Base-by-base conservation (phyloP, 805 yeast species). In the Nakazawaea ishiwadae region DNA sequence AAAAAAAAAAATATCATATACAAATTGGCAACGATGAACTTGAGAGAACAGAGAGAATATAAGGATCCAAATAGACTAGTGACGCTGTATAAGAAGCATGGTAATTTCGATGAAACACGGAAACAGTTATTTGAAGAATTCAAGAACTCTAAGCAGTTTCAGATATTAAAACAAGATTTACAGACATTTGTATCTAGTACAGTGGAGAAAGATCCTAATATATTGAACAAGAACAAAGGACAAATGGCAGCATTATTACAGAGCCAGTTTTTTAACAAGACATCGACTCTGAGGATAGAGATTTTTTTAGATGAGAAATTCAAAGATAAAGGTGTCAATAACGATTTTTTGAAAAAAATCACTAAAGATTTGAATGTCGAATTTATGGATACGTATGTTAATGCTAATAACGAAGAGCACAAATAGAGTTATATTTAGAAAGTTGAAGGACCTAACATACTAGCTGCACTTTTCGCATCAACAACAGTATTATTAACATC, bases 381-480 rank as follows among this genome's bases (percentile, higher is more conserved):
- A 16, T 40, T 40, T 19, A 18, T 21, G 15, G 15, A 30, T 12
- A 30, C 30, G 12, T 40, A 35, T 35, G 30, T 30, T 6, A 19
- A 33, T 19, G 26, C 10, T 23, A 10, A 23, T 23, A 23, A 10
- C 10, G 10, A 23, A 23, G 7, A 23, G 26, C 10, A 23, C 26
- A 23, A 23, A 23, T 10, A 23, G 10, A 17, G 19, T 4, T 31
- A 8, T 31, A 10, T 9, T 51, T 58, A 79, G 51, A 85, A 85
- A 4, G 86, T 78, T 2, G 91, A 79, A 4, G 79, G 80, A 1
- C 96, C 95, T 20, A 90, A 67, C 31, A 91, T 52, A 27, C 77
- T 68, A 0, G 96, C 97, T 1, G 96, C 98, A 52, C 79, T 81
- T 46, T 77, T 78, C 0, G 96, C 95, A 60, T 87, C 91, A 4